Evolutionary conservation across 495 filamentous ascomycete species (phyloP).

Genomic region (Aspergillus haitiensis): DNA sequence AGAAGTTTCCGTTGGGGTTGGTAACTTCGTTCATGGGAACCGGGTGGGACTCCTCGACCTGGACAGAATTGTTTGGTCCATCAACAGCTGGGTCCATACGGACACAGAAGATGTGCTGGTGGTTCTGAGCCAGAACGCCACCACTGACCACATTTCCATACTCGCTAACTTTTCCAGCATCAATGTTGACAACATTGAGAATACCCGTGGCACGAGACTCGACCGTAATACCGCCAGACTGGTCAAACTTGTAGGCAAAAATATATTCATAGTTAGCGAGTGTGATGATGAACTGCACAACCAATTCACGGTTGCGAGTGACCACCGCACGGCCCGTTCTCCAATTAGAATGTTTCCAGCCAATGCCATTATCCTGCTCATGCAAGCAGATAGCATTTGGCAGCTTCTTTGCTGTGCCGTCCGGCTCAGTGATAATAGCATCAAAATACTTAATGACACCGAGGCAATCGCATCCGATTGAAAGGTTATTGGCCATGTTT

Average conservation of each 20-base stretch:
- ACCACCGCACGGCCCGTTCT: constrained; percentile 65
- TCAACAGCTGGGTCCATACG: constrained; percentile 85
- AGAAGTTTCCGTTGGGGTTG: constrained; percentile 84
- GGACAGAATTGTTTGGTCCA: constrained; percentile 68
- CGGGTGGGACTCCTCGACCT: constrained; percentile 70
- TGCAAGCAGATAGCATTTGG: constrained; percentile 70
- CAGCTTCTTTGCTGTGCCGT: constrained; percentile 54
- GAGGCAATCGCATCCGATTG: constrained; percentile 69
- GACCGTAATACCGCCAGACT: constrained; percentile 76
- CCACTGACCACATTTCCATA: constrained; percentile 89
- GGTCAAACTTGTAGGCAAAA: constrained; percentile 85
- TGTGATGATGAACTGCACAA: constrained; percentile 77
- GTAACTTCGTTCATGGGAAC: constrained; percentile 67
- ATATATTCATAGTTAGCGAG: constrained; percentile 87
- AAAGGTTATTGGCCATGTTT: constrained; percentile 67
- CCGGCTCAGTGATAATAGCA: constrained; percentile 54
- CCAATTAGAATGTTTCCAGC: constrained; percentile 74
- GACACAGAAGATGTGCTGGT: constrained; percentile 92
- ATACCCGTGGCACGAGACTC: constrained; percentile 89
- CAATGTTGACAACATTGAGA: constrained; percentile 83
- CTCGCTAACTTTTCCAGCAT: constrained; percentile 54
- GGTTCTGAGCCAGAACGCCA: constrained; percentile 76
- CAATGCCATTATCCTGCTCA: constrained; percentile 69
- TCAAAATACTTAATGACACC: constrained; percentile 69
- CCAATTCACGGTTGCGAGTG: constrained; percentile 59